Conservation (phyloP, 2,329 filamentous ascomycete genomes). For the Neopestalotiopsis clavispora region DNA sequence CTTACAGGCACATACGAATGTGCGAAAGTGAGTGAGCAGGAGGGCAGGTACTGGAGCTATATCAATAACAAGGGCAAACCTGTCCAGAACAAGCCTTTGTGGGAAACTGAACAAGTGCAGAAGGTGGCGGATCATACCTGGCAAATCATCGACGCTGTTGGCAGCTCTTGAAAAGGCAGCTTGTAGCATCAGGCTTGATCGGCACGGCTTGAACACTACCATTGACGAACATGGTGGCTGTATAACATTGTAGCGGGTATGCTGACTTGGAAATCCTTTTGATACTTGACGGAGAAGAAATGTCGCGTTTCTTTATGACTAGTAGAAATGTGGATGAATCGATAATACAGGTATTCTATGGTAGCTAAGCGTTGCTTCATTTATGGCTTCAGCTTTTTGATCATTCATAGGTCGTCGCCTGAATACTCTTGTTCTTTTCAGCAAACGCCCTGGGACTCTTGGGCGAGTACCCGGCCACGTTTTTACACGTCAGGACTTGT, state of each 20-base stretch:
- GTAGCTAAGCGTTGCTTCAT: background rate
- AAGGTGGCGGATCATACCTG: conserved; percentile 29
- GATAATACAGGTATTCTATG: background rate
- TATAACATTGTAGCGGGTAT: no score
- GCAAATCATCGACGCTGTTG: conserved; percentile 14
- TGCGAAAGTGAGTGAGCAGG: conserved; percentile 20
- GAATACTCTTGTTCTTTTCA: background rate
- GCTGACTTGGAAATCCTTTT: background rate
- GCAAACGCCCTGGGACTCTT: conserved; percentile 22
- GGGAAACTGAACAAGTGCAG: conserved; percentile 32
- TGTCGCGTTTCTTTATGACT: no score
- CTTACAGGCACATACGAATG: conserved; percentile 27
- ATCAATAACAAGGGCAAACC: conserved; percentile 35
- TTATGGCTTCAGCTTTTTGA: background rate
- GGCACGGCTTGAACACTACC: no score
- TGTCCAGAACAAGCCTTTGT: conserved; percentile 32
- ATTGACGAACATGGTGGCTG: no score
- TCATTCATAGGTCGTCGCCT: background rate
- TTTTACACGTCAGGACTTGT: conserved; percentile 23
- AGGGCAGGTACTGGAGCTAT: conserved; percentile 31
- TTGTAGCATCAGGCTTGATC: no score
- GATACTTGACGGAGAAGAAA: background rate
- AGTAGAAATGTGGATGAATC: background rate
- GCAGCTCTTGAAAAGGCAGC: background rate
- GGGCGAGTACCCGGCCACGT: conserved; percentile 24